Evolutionary conservation across 345 rosid genomes (phyloP).

Genomic region (Luvunga scandens): DNA sequence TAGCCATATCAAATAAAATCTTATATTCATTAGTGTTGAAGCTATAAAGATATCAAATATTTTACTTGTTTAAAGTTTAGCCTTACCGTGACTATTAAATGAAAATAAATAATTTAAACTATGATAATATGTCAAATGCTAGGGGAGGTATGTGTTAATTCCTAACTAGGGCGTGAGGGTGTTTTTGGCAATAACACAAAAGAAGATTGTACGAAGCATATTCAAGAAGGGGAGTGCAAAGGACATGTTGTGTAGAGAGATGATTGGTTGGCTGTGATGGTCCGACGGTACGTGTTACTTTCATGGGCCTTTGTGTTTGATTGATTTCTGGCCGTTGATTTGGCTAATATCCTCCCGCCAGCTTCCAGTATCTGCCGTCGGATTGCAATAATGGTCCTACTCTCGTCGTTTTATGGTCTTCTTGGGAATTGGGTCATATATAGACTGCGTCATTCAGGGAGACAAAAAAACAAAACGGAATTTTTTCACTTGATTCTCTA

Average conservation of each 20-base stretch:
- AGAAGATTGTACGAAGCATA: conserved; percentile 6
- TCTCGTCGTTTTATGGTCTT: conserved; percentile 19
- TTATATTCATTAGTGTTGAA: too few relatives aligned
- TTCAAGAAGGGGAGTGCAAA: conserved; percentile 9
- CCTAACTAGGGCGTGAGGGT: not conserved
- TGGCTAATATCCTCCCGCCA: not conserved
- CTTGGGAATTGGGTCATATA: conserved; percentile 26
- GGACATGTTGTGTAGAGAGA: not conserved
- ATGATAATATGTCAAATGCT: too few relatives aligned
- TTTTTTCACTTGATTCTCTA: not conserved
- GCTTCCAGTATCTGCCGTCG: conserved; percentile 16
- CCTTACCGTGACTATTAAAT: too few relatives aligned
- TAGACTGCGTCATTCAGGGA: conserved; percentile 33
- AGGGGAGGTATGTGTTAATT: too few relatives aligned
- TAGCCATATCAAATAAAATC: too few relatives aligned
- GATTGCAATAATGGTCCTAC: conserved; percentile 9
- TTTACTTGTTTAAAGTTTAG: too few relatives aligned
- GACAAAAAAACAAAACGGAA: not conserved
- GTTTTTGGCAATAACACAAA: not conserved
- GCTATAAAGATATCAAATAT: too few relatives aligned
- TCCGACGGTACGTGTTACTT: conserved; percentile 10
- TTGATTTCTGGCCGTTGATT: conserved; percentile 20
- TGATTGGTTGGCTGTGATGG: conserved; percentile 20
- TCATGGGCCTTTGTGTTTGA: conserved; percentile 13
- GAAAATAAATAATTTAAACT: too few relatives aligned